phyloP scores from a whole-genome alignment of 139 green algal species.

The Pedinophyceae sp. region DNA sequence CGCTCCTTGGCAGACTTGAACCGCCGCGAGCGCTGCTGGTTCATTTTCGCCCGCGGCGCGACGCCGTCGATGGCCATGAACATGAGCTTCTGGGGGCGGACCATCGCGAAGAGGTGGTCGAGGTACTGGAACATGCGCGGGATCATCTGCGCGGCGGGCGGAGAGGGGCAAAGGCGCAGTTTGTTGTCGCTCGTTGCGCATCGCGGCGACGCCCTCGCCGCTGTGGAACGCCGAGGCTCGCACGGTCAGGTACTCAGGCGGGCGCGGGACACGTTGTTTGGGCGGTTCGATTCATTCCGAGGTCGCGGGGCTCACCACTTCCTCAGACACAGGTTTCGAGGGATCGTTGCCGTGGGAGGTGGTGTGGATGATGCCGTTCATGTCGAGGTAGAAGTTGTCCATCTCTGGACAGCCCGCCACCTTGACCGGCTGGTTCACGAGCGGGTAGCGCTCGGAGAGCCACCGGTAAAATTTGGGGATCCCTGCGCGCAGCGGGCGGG shows the following conservation, averaged over 20 bases:
- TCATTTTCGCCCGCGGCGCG: slow-evolving; percentile 89
- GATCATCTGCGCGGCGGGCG: slow-evolving; percentile 88
- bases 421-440: slow-evolving; percentile 66
- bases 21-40: slow-evolving; percentile 71
- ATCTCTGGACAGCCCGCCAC: slow-evolving; percentile 44
- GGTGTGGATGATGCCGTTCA: slow-evolving; percentile 95
- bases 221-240: too few relatives aligned
- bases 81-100: slow-evolving; percentile 68
- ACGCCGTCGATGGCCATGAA: slow-evolving; percentile 91
- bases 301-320: too few relatives aligned
- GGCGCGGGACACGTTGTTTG: too few relatives aligned
- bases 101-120: slow-evolving; percentile 75
- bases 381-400: slow-evolving; percentile 89
- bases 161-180: too few relatives aligned
- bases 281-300: too few relatives aligned
- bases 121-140: slow-evolving; percentile 76
- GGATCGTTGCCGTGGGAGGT: slow-evolving; percentile 78
- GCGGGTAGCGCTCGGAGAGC: slow-evolving; percentile 84
- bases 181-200: too few relatives aligned
- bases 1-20: slow-evolving; percentile 59
- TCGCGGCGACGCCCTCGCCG: too few relatives aligned
- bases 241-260: too few relatives aligned
- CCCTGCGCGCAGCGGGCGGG: slow-evolving; percentile 53
- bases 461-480: slow-evolving; percentile 95
- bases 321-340: slow-evolving; percentile 55